Base-by-base conservation (phyloP, 768 basidiomycete species). In the Rickenella mellea region DNA sequence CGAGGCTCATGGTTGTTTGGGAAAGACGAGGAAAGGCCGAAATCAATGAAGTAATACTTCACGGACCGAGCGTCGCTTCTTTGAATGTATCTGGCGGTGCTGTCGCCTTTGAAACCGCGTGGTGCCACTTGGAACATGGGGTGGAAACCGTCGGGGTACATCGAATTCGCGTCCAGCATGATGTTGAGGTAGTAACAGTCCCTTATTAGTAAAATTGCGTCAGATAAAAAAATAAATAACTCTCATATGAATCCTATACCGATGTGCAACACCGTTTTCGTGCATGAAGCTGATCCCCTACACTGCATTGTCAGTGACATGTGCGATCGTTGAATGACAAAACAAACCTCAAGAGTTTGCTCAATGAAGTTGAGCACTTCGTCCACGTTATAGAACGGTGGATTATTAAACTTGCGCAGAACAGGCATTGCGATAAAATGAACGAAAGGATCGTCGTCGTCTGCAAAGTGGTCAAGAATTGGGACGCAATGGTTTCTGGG, bases 1-100 rank as follows among this genome's bases (percentile, higher is more conserved):
- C 48, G 37, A 22, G 33, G 15, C 10, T n/a, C 15, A 2, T 24
- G 25, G 10, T 19, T 41, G 12, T 41, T 15, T 2, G 45, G 46
- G 28, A 55, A 50, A 8, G 27, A 30, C 1, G 47, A 43, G 1
- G 58, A 59, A 5, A 56, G 45, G 8, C 56, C 56, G 26, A 55
- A 57, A 44, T 59, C 58, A 19, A 52, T 45, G 41, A 40, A 53
- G 39, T 56, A 59, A 40, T 59, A 59, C 8, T 36, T 48, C 19
- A 55, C 42, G 5, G 47, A 41, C 4, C 32, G 19, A 20, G 14
- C n/a, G 5, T 22, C 39, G n/a, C 42, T 51, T 1, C 27, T 22
- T 25, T n/a, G 31, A 8, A 21, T 39, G 43, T 6, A 17, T 19
- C 14, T 42, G 27, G 32, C 19, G 25, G 9, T n/a, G 22, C 15